Base-by-base conservation (phyloP, 2,329 filamentous ascomycete genomes). In the Aspergillus sp. region DNA sequence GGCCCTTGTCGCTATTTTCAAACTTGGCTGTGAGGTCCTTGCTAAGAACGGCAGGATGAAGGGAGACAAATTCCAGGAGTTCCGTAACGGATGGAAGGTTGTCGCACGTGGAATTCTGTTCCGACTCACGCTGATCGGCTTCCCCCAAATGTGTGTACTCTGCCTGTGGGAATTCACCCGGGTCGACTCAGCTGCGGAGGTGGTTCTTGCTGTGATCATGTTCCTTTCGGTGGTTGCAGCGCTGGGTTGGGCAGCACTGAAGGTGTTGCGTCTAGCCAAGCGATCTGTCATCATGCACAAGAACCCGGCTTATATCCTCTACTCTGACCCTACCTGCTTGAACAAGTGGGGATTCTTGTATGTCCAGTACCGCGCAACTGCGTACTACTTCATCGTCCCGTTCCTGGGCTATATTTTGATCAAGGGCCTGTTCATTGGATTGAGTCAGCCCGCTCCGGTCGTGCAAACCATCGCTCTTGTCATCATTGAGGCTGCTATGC, bases 321-420 rank as follows among this genome's bases (percentile, higher is more conserved):
- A 96, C 81, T 97, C 94, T 2, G 93, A 98, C 71, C 92, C 93
- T n/a, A 86, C 91, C 64, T 89, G 91, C 56, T 85, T 98, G 65
- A 97, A 97, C 85, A 96, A 97, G 80, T 97, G 93, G 94, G 94
- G 94, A 21, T 97, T 97, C 82, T 86, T 98, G 66, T 98, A 98
- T 74, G 92, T 98, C 43, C 93, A 97, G 76, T 97, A 96, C 84
- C 91, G 94, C 71, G 94, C 94, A 41, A 94, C 92, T 2, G 92
- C 92, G 41, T 97, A 97, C 84, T 97, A 96, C 82, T 97, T 94
- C 77, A 91, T 97, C 69, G 85, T 96, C 38, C 91, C 92, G 0
- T 80, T 89, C 56, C 82, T 98, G 59, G 78, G 80, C 56, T 96
- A 97, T 77, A 87, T 90, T 39, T 74, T 97, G n/a, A 70, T 96